Evolutionary conservation across 495 filamentous ascomycete species (phyloP).

Genomic region (Ascodesmis nigricans): DNA sequence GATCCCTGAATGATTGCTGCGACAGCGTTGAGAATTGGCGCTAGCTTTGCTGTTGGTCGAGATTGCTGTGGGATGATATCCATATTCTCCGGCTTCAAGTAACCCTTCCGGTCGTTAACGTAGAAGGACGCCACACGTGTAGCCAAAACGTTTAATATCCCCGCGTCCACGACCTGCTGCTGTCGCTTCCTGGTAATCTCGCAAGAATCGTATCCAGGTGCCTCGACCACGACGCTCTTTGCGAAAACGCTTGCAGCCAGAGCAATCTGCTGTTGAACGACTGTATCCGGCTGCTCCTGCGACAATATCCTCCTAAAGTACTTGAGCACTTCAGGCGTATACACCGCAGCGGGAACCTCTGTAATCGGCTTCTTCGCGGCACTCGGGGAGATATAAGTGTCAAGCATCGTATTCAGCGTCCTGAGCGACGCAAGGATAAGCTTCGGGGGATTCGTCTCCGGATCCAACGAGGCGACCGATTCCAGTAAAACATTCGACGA

Average conservation of each 20-base stretch:
- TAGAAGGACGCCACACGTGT: conserved; percentile 52
- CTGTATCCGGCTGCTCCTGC: conserved; percentile 29
- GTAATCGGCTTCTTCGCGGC: conserved; percentile 16
- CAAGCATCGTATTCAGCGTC: conserved; percentile 48
- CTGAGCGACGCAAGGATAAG: conserved; percentile 53
- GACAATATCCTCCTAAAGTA: conserved; percentile 39
- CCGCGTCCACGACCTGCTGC: conserved; percentile 39
- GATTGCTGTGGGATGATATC: conserved; percentile 35
- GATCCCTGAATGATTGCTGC: conserved; percentile 60
- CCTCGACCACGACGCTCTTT: too few species aligned
- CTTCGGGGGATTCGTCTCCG: conserved; percentile 37
- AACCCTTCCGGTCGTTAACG: too few species aligned
- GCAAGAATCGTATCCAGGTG: too few species aligned
- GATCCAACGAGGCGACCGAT: conserved; percentile 45
- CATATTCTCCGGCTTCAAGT: conserved; percentile 30
- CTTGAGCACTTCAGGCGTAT: conserved; percentile 12
- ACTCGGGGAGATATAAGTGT: conserved; percentile 30
- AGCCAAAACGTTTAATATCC: conserved; percentile 61
- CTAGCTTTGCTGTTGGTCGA: conserved; percentile 35
- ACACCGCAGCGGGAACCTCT: conserved; percentile 12
- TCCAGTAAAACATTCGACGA: conserved; percentile 39
- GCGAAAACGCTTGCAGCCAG: conserved; percentile 45
- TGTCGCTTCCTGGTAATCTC: too few species aligned
- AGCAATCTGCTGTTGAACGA: conserved; percentile 43
- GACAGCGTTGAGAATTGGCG: conserved; percentile 58